phyloP scores from a whole-genome alignment of 768 basidiomycete species.

The Chalciporus pseudorubinellus region DNA sequence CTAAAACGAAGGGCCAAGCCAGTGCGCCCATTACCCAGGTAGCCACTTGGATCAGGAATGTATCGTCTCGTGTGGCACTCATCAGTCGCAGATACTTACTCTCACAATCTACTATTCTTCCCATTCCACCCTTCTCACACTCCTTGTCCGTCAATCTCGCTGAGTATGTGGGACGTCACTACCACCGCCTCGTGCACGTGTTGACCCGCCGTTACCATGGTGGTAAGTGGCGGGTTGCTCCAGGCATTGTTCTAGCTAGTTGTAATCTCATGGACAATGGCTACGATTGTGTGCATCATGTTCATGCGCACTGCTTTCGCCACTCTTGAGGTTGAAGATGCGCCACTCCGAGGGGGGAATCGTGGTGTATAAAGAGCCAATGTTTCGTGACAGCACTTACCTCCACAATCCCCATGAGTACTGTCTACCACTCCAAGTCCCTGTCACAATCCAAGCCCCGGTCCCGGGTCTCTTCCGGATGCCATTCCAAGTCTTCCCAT shows the following conservation, averaged over 20 bases:
- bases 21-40: slow-evolving; percentile 60
- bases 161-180: not conserved
- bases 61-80: not conserved
- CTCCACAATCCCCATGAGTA: slow-evolving; percentile 1
- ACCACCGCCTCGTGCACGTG: slow-evolving; percentile 5
- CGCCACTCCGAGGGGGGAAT: slow-evolving; percentile 3
- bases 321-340: slow-evolving; percentile 5
- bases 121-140: too few species aligned
- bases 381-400: not conserved
- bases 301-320: not conserved
- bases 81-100: slow-evolving; percentile 1
- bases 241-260: slow-evolving; percentile 6
- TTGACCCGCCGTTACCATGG: not conserved
- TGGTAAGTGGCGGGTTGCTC: slow-evolving; percentile 12
- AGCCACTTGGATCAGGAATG: not conserved
- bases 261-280: slow-evolving; percentile 6
- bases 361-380: slow-evolving; percentile 4
- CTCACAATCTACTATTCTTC: slow-evolving; percentile 1
- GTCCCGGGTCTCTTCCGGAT: not conserved
- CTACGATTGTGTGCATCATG: not conserved
- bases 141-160: not conserved
- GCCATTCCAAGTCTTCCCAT: not conserved
- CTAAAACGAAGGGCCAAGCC: slow-evolving; percentile 48
- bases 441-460: not conserved
- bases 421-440: not conserved